These are phyloP conservation scores for Cyclotella kingstonii DNA, from an alignment of 108 stramenopile species.

Conservation along the genomic window DNA sequence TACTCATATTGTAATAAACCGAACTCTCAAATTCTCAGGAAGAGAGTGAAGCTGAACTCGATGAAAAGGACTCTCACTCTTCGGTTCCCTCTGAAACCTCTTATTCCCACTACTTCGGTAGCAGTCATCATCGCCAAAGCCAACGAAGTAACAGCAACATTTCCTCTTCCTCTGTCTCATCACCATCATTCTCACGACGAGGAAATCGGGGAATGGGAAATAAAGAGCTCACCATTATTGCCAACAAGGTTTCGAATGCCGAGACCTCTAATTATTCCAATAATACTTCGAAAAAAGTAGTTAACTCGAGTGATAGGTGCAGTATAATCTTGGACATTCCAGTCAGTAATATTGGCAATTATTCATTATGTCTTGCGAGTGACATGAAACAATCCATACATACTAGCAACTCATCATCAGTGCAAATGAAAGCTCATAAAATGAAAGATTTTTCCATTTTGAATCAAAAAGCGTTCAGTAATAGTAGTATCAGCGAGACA, in stretches of 20 bases:
- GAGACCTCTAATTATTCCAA: neutral
- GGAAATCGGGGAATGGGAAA: no score
- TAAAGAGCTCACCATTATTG: slow-evolving; percentile 25
- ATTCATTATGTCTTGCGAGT: no score
- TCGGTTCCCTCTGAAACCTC: slow-evolving; percentile 4
- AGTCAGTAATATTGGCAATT: no score
- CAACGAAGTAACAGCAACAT: slow-evolving; percentile 1
- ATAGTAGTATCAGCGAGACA: no score
- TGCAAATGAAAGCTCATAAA: no score
- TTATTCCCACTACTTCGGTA: neutral
- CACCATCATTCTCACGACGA: neutral
- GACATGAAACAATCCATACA: no score
- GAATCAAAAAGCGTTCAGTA: no score
- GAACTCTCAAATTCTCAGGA: slow-evolving; percentile 11
- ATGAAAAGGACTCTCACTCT: slow-evolving; percentile 44
- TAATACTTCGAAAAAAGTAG: neutral
- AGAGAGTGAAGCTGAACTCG: slow-evolving; percentile 43
- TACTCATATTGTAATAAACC: neutral
- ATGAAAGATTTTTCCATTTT: no score
- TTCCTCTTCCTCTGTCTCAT: neutral
- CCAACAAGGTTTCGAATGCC: slow-evolving; percentile 15
- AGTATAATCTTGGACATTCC: no score
- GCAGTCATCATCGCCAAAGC: neutral
- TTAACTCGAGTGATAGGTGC: neutral
- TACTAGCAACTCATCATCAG: no score